These are phyloP conservation scores for Didymella arachidicola DNA, from an alignment of 2,329 filamentous ascomycete species.

Conservation along the genomic window DNA sequence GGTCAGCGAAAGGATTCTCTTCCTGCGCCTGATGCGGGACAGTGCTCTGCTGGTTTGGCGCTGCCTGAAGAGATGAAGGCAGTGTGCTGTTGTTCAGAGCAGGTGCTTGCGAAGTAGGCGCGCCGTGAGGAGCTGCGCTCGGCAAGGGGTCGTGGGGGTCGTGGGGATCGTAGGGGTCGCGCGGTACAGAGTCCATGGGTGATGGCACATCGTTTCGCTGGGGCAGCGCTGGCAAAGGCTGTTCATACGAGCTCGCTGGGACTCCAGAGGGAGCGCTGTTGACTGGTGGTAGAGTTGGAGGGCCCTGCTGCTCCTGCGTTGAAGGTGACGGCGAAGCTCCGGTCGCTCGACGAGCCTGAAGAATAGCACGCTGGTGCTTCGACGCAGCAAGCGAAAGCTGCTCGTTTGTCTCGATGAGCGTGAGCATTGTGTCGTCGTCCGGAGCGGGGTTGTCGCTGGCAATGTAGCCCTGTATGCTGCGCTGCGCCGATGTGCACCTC, in stretches of 20 bases:
- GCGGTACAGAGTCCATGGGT: constrained; percentile 12
- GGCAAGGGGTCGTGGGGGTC: constrained; percentile 19
- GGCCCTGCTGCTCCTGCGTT: constrained; percentile 23
- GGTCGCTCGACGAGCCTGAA: constrained; percentile 62
- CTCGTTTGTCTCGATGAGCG: constrained; percentile 92
- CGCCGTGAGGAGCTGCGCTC: constrained; percentile 7
- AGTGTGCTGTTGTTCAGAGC: constrained; percentile 31
- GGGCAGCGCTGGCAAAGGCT: constrained; percentile 16
- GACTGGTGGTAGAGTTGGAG: constrained; percentile 4
- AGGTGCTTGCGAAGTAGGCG: constrained; percentile 11
- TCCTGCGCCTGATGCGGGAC: constrained; percentile 24
- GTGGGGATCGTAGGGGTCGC: constrained; percentile 17
- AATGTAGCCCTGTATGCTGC: constrained; percentile 87
- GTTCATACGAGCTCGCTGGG: constrained; percentile 26
- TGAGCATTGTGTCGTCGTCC: constrained; percentile 93
- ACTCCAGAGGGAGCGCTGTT: constrained; percentile 24
- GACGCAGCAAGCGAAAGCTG: constrained; percentile 82
- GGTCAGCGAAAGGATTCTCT: constrained; percentile 55
- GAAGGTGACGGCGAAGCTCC: constrained; percentile 40
- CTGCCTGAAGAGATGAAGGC: constrained; percentile 42
- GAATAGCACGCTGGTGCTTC: constrained; percentile 81
- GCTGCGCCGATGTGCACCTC: constrained; percentile 80
- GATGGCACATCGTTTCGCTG: constrained; percentile 23
- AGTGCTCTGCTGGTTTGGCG: constrained; percentile 24
- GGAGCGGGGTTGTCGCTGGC: constrained; percentile 77